Evolutionary conservation across 2,329 filamentous ascomycete species (phyloP).

Genomic region (Fusarium avenaceum): DNA sequence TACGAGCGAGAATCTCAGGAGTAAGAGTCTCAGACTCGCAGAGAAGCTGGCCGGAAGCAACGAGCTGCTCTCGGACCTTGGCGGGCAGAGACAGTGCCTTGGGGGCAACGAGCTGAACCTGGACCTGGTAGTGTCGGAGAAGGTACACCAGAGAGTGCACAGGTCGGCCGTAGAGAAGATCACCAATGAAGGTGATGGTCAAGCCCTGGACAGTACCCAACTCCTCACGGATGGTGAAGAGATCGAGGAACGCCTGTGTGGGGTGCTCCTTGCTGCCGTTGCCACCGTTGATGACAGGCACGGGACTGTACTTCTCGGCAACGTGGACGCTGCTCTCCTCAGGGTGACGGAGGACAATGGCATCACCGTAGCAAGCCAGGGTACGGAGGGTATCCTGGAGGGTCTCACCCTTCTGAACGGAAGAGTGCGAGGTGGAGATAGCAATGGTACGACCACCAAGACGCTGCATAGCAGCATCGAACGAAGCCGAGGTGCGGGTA

Average conservation of each 20-base stretch:
- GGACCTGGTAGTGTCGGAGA: constrained; percentile 94
- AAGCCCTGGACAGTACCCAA: constrained; percentile 94
- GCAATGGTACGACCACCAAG: constrained; percentile 89
- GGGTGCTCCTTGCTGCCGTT: constrained; percentile 97
- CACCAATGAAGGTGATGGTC: constrained; percentile 95
- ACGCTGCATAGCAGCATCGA: constrained; percentile 98
- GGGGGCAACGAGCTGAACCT: constrained; percentile 91
- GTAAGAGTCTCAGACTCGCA: constrained; percentile 83
- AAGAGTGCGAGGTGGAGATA: constrained; percentile 86
- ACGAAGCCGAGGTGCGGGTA: constrained; percentile 93
- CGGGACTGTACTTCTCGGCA: constrained; percentile 87
- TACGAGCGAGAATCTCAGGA: constrained; percentile 85
- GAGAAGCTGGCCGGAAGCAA: constrained; percentile 80
- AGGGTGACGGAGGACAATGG: constrained; percentile 95
- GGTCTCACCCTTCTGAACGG: constrained; percentile 93
- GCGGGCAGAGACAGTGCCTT: constrained; percentile 81
- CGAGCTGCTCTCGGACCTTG: constrained; percentile 79
- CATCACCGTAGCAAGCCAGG: constrained; percentile 93
- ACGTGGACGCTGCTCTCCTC: constrained; percentile 83
- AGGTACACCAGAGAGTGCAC: constrained; percentile 96
- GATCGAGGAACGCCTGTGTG: constrained; percentile 95
- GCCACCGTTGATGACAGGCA: constrained; percentile 96
- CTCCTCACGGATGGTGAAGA: constrained; percentile 98
- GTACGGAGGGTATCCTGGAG: constrained; percentile 95
- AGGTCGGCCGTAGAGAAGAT: constrained; percentile 91